These are phyloP conservation scores for Linum usitatissimum DNA, from an alignment of 345 rosid species.

Conservation along the genomic window DNA sequence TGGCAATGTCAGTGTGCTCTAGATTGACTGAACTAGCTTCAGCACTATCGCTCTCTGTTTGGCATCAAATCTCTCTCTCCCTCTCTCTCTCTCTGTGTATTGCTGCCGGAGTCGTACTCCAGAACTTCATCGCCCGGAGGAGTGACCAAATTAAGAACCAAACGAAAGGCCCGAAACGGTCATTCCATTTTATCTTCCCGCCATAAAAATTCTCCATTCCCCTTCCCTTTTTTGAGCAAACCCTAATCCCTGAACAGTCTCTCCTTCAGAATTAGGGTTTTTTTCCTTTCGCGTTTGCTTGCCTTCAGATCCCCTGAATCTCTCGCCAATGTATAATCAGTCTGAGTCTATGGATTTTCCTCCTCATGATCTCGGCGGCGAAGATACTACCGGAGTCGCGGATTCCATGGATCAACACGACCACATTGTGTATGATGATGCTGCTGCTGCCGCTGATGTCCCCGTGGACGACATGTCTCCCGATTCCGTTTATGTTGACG, in stretches of 20 bases:
- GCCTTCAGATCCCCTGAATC: neutral
- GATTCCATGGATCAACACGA: constrained; percentile 33
- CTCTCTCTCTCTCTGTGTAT: no score
- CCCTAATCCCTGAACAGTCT: neutral
- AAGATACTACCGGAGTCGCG: constrained; percentile 26
- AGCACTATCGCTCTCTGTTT: no score
- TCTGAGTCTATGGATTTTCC: constrained; percentile 45
- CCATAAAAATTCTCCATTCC: neutral
- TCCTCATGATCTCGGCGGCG: constrained; percentile 25
- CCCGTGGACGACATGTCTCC: constrained; percentile 41
- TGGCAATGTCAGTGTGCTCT: no score
- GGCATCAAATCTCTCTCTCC: no score
- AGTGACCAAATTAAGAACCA: no score
- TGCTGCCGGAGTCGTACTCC: no score
- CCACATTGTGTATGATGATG: constrained; percentile 32
- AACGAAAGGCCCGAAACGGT: no score
- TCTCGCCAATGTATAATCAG: constrained; percentile 46
- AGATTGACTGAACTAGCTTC: no score
- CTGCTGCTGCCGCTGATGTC: constrained; percentile 30
- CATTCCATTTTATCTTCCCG: neutral
- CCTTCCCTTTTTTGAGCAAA: neutral
- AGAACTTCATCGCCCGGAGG: no score
- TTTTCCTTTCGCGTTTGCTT: neutral
- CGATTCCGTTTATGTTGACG: constrained; percentile 40
- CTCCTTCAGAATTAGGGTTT: neutral